These are phyloP conservation scores for Phytophthora capsici DNA, from an alignment of 352 stramenopile species.

Conservation along the genomic window DNA sequence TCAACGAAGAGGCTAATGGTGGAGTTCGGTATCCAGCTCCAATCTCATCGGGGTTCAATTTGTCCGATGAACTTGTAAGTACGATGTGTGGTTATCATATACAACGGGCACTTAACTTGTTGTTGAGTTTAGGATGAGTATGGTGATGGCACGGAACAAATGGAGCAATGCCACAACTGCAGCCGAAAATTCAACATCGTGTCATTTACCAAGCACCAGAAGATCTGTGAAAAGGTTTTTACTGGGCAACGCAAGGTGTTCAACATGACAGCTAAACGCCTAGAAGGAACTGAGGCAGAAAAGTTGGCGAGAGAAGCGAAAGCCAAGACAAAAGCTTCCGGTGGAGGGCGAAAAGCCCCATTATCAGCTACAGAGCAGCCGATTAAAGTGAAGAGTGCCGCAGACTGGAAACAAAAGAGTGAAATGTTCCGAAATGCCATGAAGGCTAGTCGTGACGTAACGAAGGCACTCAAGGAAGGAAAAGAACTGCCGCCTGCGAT, in stretches of 20 bases:
- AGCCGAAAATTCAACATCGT: constrained; percentile 81
- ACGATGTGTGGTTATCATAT: background rate
- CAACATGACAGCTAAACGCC: constrained; percentile 79
- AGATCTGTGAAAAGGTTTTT: constrained; percentile 91
- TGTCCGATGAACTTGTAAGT: constrained; percentile 43
- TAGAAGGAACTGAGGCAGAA: constrained; percentile 77
- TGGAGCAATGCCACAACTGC: constrained; percentile 83
- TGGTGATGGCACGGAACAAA: constrained; percentile 52
- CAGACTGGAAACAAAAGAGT: constrained; percentile 90
- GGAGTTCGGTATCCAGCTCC: constrained; percentile 41
- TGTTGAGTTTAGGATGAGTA: constrained; percentile 53
- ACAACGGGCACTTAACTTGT: too few relatives aligned
- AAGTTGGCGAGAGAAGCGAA: constrained; percentile 60
- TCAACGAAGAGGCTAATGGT: constrained; percentile 39
- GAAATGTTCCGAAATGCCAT: constrained; percentile 89
- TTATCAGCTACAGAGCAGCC: constrained; percentile 49
- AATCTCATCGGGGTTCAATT: constrained; percentile 50
- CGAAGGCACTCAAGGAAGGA: constrained; percentile 71
- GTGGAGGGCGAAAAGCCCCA: constrained; percentile 25
- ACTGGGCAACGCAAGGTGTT: constrained; percentile 85
- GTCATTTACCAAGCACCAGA: constrained; percentile 81
- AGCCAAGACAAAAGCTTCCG: constrained; percentile 28
- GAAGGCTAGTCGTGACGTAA: constrained; percentile 77
- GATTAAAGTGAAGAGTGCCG: constrained; percentile 59
- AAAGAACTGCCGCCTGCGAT: constrained; percentile 64